Conservation (phyloP, 2,329 filamentous ascomycete species). For the Lasiodiplodia sp. region DNA sequence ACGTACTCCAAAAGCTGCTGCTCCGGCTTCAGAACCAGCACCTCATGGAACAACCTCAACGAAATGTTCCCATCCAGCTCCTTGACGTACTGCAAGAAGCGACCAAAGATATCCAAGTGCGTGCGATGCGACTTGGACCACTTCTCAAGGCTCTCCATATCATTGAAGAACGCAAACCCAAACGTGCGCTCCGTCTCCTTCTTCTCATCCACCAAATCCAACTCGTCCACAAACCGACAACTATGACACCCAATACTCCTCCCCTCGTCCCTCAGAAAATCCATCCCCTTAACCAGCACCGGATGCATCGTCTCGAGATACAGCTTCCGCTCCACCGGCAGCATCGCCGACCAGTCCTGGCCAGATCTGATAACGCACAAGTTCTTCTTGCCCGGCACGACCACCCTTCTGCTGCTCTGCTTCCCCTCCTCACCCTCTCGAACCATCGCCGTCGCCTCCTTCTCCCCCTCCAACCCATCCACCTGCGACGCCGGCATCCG, state of each 20-base stretch:
- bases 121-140: constrained; percentile 52
- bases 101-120: constrained; percentile 52
- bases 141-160: constrained; percentile 49
- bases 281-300: constrained; percentile 53
- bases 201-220: constrained; percentile 38
- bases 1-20: constrained; percentile 56
- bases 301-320: constrained; percentile 58
- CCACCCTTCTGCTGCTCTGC: constrained; percentile 37
- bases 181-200: constrained; percentile 47
- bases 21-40: constrained; percentile 48
- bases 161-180: constrained; percentile 53
- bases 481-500: constrained; percentile 50
- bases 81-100: constrained; percentile 50
- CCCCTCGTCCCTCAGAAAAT: constrained; percentile 54
- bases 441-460: neutral
- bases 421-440: constrained; percentile 25
- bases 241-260: constrained; percentile 54
- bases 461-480: constrained; percentile 44
- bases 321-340: constrained; percentile 50
- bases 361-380: constrained; percentile 55
- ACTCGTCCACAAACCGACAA: constrained; percentile 54
- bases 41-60: constrained; percentile 52
- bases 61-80: constrained; percentile 46
- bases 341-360: constrained; percentile 54
- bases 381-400: constrained; percentile 50